Base-by-base conservation (phyloP, 2,329 filamentous ascomycete species). In the Neofusicoccum parvum region DNA sequence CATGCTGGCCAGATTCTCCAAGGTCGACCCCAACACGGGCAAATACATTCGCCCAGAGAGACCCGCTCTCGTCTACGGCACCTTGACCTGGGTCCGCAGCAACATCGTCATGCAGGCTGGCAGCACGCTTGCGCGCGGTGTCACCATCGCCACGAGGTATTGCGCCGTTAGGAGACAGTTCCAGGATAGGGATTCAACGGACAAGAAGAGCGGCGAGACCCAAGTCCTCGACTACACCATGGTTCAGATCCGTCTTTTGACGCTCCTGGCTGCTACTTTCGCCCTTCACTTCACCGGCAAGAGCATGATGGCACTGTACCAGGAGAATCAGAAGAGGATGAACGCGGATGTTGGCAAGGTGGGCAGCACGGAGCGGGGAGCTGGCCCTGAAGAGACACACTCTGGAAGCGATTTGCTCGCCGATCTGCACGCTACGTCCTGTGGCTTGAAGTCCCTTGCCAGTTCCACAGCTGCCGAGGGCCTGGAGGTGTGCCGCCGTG, bases 211-310 rank as follows among this genome's bases (percentile, higher is more conserved):
- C 27, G 86, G 85, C 5, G 91, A 93, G 80, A 92, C 88, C 74
- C 88, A 90, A 71, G 91, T 93, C 1, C 81, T 93, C 34, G 90
- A 93, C 80, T 93, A 93, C 78, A 91, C 90, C 68, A 92, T 92
- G 87, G 90, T 93, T 7, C 90, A 92, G 75, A 86, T 90, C 72
- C 86, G 91, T 54, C 81, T 93, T 2, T 80, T 93, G 23, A 90
- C 91, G 1, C 82, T 93, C 3, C 80, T 94, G 9, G 90, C 90
- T 0, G 85, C 90, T 1, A 90, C 89, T 1, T 93, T 90, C 69
- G 90, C 91, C n/a, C 81, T 93, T 12, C 90, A 92, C 76, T 93
- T 92, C 73, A 92, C 91, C 20, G 90, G 91, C 37, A 87, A 88
- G 65, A 86, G 86, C 43, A 93, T 93, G 90, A 90, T 92, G 82